Conservation (phyloP, 2,329 filamentous ascomycete species). For the Sordariomycetes sp. region DNA sequence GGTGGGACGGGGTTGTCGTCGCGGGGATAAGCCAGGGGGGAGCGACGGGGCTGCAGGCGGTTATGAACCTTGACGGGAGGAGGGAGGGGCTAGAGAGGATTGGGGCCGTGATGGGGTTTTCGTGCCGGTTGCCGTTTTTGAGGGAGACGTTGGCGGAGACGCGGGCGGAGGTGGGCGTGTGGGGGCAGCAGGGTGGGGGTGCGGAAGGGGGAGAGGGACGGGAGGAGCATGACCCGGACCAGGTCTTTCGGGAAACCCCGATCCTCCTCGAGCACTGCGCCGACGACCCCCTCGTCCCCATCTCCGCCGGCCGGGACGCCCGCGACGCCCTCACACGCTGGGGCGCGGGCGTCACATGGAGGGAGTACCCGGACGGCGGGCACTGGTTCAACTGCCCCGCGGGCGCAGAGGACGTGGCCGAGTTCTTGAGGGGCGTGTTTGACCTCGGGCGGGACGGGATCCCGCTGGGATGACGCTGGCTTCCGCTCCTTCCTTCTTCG, state of each 20-base stretch:
- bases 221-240: constrained; percentile 12
- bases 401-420: constrained; percentile 26
- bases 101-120: constrained; percentile 23
- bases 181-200: constrained; percentile 7
- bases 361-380: constrained; percentile 24
- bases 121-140: constrained; percentile 20
- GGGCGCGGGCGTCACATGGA: constrained; percentile 23
- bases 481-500: too few relatives aligned
- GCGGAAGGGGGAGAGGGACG: background rate
- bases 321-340: constrained; percentile 19
- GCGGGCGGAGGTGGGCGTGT: constrained; percentile 16
- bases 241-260: constrained; percentile 23
- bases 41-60: constrained; percentile 22
- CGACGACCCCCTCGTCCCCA: constrained; percentile 26
- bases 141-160: constrained; percentile 16
- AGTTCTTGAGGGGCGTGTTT: constrained; percentile 14
- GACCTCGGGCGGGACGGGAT: background rate
- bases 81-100: background rate
- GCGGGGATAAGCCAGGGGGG: constrained; percentile 33
- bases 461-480: background rate
- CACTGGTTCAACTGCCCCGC: constrained; percentile 29
- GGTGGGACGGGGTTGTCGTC: constrained; percentile 24
- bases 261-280: constrained; percentile 29
- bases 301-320: constrained; percentile 20
- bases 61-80: constrained; percentile 18